Conservation (phyloP, 2,329 filamentous ascomycete species). For the Fusarium illudens region DNA sequence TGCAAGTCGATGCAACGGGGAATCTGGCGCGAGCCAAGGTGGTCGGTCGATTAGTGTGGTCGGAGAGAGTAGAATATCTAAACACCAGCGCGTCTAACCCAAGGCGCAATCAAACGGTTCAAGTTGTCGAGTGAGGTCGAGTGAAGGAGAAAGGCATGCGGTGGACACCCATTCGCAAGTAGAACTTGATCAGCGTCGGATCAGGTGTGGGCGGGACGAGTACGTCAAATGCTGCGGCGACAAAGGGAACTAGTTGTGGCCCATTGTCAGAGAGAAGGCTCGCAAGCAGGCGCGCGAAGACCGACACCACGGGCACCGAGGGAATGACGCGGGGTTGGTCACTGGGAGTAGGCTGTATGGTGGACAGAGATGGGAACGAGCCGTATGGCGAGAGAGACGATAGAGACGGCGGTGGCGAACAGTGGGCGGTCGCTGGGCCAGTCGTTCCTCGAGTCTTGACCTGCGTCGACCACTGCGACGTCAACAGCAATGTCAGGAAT, state of each 20-base stretch:
- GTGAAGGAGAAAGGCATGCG: constrained; percentile 26
- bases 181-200: constrained; percentile 7
- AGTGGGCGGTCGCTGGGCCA: constrained; percentile 20
- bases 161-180: constrained; percentile 42
- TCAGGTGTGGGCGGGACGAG: constrained; percentile 25
- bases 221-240: constrained; percentile 33
- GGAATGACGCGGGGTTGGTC: constrained; percentile 39
- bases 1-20: constrained; percentile 32
- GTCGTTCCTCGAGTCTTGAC: constrained; percentile 23
- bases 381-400: not conserved
- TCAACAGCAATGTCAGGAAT: constrained; percentile 12
- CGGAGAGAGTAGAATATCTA: constrained; percentile 45
- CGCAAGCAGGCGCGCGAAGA: constrained; percentile 40
- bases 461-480: constrained; percentile 20
- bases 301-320: constrained; percentile 34
- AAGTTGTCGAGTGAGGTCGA: constrained; percentile 34
- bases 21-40: constrained; percentile 32
- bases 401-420: constrained; percentile 34
- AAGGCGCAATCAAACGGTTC: constrained; percentile 45
- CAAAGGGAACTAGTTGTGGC: constrained; percentile 46
- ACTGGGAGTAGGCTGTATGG: constrained; percentile 23
- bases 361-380: not conserved
- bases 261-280: constrained; percentile 46
- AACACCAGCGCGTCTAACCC: constrained; percentile 52
- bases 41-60: constrained; percentile 41